Base-by-base conservation (phyloP, 257 asterid genomes). In the Solanum dulcamara region DNA sequence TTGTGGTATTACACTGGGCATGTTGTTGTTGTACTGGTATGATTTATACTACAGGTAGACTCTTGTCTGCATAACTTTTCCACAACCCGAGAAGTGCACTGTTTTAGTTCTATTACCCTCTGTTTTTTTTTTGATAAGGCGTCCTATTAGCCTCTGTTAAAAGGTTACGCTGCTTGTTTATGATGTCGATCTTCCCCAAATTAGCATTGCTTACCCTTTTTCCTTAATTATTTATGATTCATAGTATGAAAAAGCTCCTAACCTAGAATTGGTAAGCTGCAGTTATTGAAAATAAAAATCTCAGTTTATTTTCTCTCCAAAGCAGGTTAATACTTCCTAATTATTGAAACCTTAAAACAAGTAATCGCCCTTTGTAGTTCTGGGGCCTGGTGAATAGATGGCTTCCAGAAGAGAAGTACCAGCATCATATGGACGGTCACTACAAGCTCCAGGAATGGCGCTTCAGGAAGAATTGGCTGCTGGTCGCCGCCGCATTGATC, bases 401-500 rank as follows among this genome's bases (percentile, higher is more conserved):
- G 94, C 83, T 60, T 88, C 98, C 30, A 90, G 98, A 85, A 91
- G 96, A 86, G 89, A 87, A 83, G 60, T 84, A 85, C 93, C 91
- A 22, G 75, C 88, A 37, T 84, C 90, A 71, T 92, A 89, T 60
- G 95, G 90, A n/a, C 91, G 86, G 80, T 59, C 84, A 85, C 53
- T 53, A 53, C 93, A 88, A 86, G 83, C 87, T 84, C 37, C 91
- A n/a, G 91, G 85, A 68, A 85, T 87, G 86, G 80, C 20, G 18
- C 95, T 32, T 74, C 89, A 44, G 81, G 92, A 89, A 79, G 85
- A 86, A 28, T 83, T 85, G 86, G 86, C 91, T 84, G 70, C 90
- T 81, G 89, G 86, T 48, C 87, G 70, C 48, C 91, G 68, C 85
- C 85, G 84, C 44, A 35, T 55, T 86, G 98, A 90, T 51, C 88